Percentiles rank a stretch among this genome's conserved stretches.
Conservation (phyloP, 208 protist genomes). For the Wallacemonas sp. region DNA sequence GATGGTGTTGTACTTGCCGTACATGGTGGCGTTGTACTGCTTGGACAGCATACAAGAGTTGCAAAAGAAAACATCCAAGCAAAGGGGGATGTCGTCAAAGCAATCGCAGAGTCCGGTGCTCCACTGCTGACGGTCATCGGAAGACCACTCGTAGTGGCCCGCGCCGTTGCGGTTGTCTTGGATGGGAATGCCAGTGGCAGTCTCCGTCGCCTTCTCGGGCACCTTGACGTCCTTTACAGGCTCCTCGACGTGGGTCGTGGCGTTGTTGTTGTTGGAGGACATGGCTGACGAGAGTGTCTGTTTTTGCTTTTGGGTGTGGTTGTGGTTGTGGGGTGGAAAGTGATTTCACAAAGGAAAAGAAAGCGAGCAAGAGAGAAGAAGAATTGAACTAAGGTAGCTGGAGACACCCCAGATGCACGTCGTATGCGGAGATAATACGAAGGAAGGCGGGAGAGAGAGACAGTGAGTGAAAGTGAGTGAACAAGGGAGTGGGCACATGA, state of each 20-base stretch:
- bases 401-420: too few relatives aligned
- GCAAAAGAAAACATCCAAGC: conserved; percentile 25
- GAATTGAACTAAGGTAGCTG: conserved; percentile 21
- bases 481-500: too few relatives aligned
- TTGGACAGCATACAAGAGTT: conserved; percentile 22
- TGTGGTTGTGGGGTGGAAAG: background rate
- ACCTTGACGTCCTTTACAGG: conserved; percentile 8
- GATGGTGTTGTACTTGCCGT: conserved; percentile 18
- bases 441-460: conserved; percentile 10
- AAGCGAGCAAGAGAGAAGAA: conserved; percentile 10
- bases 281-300: background rate
- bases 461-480: background rate
- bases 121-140: conserved; percentile 16
- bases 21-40: conserved; percentile 30
- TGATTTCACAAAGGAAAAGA: background rate
- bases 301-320: background rate
- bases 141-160: conserved; percentile 1
- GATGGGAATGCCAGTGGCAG: conserved; percentile 2
- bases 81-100: conserved; percentile 15
- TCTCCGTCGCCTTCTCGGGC: background rate
- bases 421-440: too few relatives aligned
- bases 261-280: background rate
- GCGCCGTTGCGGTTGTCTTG: background rate
- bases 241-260: conserved; percentile 1
- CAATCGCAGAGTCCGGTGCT: conserved; percentile 26